Conservation (phyloP, 495 filamentous ascomycete species). For the Baudoinia panamericana region DNA sequence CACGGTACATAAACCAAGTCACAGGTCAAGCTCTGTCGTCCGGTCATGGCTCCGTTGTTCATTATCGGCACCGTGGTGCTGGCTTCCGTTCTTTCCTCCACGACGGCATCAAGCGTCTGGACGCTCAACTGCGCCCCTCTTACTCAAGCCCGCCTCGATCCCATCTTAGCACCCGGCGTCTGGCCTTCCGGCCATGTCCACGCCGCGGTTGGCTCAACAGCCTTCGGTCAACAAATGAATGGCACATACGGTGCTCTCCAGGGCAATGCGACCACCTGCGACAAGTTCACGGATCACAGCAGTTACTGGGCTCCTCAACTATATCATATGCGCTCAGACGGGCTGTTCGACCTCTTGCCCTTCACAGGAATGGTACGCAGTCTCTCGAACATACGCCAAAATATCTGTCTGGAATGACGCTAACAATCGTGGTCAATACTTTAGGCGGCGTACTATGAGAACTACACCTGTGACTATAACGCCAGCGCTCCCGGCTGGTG, state of each 20-base stretch:
- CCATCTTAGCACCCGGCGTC: neutral
- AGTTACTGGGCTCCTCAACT: conserved; percentile 5
- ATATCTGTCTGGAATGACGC: neutral
- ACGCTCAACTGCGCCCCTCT: conserved; percentile 1
- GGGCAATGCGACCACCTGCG: conserved; percentile 1
- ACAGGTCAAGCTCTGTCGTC: too few relatives aligned
- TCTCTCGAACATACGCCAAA: too few relatives aligned
- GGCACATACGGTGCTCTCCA: neutral
- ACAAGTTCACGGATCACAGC: conserved; percentile 4
- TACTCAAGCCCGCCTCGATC: neutral
- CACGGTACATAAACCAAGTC: too few relatives aligned
- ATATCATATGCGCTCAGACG: neutral
- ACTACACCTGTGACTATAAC: neutral
- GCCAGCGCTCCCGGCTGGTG: neutral
- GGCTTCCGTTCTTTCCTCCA: too few relatives aligned
- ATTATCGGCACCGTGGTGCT: too few relatives aligned
- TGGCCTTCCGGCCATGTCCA: conserved; percentile 1
- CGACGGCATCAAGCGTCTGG: conserved; percentile 1
- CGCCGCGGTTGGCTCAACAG: conserved; percentile 1
- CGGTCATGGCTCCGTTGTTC: too few relatives aligned
- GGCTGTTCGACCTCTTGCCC: neutral
- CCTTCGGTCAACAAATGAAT: neutral
- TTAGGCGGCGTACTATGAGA: conserved; percentile 6
- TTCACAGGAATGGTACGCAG: conserved; percentile 1
- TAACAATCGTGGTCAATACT: neutral